A percentile compares a stretch with the other conserved stretches of the same genome.
Conservation (phyloP, 2,329 filamentous ascomycete species). For the Alternaria sp. region DNA sequence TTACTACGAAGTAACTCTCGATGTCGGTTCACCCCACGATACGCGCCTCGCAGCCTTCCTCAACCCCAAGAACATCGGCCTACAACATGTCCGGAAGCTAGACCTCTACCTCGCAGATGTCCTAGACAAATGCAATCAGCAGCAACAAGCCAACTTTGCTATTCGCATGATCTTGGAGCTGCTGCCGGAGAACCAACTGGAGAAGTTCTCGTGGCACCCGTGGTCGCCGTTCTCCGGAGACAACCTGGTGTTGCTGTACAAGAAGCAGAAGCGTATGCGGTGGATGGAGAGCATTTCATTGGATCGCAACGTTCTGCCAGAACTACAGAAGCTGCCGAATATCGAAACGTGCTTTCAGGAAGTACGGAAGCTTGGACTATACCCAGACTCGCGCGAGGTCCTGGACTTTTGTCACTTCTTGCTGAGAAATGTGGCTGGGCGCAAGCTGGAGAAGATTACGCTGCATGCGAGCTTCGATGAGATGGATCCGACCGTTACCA, state of each 20-base stretch:
- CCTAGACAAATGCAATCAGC: constrained; percentile 52
- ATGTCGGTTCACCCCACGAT: constrained; percentile 55
- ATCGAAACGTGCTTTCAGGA: constrained; percentile 52
- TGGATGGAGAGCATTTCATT: constrained; percentile 58
- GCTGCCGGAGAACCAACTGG: constrained; percentile 56
- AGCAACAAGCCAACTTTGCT: constrained; percentile 55
- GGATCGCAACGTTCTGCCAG: constrained; percentile 50
- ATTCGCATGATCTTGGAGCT: constrained; percentile 58
- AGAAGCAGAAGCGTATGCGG: constrained; percentile 57
- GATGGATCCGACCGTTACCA: constrained; percentile 40
- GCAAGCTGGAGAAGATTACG: constrained; percentile 54
- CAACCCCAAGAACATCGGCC: constrained; percentile 55
- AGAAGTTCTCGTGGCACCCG: constrained; percentile 59
- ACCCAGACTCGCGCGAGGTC: constrained; percentile 55
- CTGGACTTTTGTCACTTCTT: constrained; percentile 54
- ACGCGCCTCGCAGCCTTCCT: constrained; percentile 54
- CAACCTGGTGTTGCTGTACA: constrained; percentile 56
- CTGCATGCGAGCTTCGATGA: constrained; percentile 56
- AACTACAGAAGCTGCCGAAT: constrained; percentile 51
- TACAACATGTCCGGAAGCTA: constrained; percentile 55
- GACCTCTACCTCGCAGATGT: constrained; percentile 56
- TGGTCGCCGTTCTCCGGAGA: constrained; percentile 57
- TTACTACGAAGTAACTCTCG: constrained; percentile 56
- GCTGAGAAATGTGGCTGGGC: constrained; percentile 48
- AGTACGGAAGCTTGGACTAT: constrained; percentile 54